Evolutionary conservation across 805 yeast genomes (phyloP).

Genomic region (Lipomyces spencermartinsiae): DNA sequence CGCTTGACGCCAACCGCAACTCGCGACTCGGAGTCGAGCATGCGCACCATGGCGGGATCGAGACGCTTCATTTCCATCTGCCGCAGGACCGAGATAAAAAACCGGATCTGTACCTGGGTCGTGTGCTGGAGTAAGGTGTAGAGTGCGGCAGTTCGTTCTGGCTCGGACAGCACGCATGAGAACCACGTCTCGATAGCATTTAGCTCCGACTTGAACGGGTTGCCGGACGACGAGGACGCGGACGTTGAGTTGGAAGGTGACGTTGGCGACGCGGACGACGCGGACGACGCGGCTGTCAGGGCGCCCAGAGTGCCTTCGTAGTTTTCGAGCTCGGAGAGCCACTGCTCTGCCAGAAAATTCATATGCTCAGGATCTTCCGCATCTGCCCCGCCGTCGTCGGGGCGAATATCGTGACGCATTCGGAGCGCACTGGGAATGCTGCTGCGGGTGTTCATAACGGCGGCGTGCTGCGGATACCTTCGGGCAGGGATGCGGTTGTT

Average conservation of each 20-base stretch:
- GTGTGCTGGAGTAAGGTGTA: conserved; percentile 48
- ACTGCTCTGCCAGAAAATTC: conserved; percentile 41
- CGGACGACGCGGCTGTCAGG: conserved; percentile 42
- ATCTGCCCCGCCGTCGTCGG: conserved; percentile 5
- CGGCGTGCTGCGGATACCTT: conserved; percentile 13
- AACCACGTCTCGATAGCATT: conserved; percentile 51
- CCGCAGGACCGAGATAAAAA: conserved; percentile 46
- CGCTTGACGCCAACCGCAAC: background rate
- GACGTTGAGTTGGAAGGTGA: conserved; percentile 24
- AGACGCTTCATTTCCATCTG: conserved; percentile 40
- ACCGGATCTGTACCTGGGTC: conserved; percentile 46
- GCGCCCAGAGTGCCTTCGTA: conserved; percentile 45
- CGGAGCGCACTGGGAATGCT: background rate
- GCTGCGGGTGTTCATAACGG: conserved; percentile 11
- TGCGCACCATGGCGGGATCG: conserved; percentile 16
- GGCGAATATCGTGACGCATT: background rate
- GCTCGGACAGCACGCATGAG: conserved; percentile 45
- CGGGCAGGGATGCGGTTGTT: conserved; percentile 5
- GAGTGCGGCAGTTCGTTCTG: conserved; percentile 50
- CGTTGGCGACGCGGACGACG: conserved; percentile 25
- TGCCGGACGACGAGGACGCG: conserved; percentile 42
- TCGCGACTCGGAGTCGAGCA: conserved; percentile 1
- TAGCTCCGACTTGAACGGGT: conserved; percentile 46
- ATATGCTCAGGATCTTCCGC: conserved; percentile 15
- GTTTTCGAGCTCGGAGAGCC: conserved; percentile 47